Evolutionary conservation across 768 basidiomycete species (phyloP), one percentile per base, ranked within the genome.

Genomic region (Coprinopsis strossmayeri): DNA sequence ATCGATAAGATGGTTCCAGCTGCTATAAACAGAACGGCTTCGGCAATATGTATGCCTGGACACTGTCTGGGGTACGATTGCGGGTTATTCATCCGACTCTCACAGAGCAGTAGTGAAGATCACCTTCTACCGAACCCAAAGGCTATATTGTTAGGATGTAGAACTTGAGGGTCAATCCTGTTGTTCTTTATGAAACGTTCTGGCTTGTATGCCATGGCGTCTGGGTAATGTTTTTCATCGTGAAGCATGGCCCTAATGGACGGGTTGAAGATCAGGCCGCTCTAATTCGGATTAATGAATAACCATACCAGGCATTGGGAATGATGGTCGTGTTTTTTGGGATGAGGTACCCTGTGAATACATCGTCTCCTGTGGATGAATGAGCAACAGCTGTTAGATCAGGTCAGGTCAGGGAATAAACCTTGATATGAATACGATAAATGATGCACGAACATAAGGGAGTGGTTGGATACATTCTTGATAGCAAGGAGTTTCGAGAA

Each of bases 291-390:
- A 9, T 5, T 38, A 21, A 21, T 10, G 37, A 9, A 9, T 21
- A 50, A 32, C 30, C 58, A 11, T 45, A 65, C 70, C 69, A 71
- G 21, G 56, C 53, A 45, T 71, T 69, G 3, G 53, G 60, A n/a
- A 67, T 50, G 11, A 69, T 58, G 5, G 67, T 56, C 1, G 70
- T 65, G 12, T 61, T 70, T 52, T 69, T 69, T 0, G 76, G 77
- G 30, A 78, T 73, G 34, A 63, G 61, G 53, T 69, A 68, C 1
- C 73, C 74, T 3, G 69, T 65, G 47, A 71, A 77, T 20, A 65
- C 57, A 46, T 79, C 77, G 40, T 78, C 70, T 44, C 64, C 58
- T 20, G 60, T 62, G 11, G 61, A 46, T 28, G 62, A 53, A 46
- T 71, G 69, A 2, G 69, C 66, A 7, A 69, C 53, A 17, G 58